Evolutionary conservation across 257 asterid species (phyloP), one percentile per base, ranked within the genome.

Genomic region (Nicotiana sylvestris): DNA sequence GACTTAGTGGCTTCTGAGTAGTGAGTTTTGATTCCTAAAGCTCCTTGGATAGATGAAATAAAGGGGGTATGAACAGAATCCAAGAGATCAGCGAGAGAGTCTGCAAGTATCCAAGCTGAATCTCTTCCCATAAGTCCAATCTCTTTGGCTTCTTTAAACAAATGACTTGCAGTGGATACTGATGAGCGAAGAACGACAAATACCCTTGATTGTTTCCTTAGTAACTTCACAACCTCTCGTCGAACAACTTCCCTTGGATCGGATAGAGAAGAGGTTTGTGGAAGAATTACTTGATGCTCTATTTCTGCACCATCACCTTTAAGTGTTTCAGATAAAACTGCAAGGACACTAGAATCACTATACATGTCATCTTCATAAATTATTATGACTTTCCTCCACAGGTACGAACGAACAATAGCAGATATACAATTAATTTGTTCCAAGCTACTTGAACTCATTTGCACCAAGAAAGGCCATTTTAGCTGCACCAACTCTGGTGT

Each of bases 401-500:
- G 77, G 77, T 65, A 87, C n/a, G 83, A 89, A 10, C 64, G 76
- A 51, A 89, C 76, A 25, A 89, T 46, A 15, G 13, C 66, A 0
- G 90, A 27, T 4, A 86, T 39, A 80, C 92, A 87, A 32, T 16
- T 61, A 13, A 83, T 82, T 62, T 87, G 88, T 58, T 84, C 86
- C 6, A 46, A 77, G 76, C 66, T 60, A 57, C 85, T 82, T 17
- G 86, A 6, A 68, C 77, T 82, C 87, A 86, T 84, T 65, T 87
- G 88, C 30, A 89, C 78, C 83, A 89, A 17, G 85, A 87, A 89
- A 87, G 92, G 90, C 90, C 90, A 87, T 33, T 83, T 82, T 8
- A 53, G 82, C 64, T 81, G 88, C 82, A 78, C 72, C 18, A 82
- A 15, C 30, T 46, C 68, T 29, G 65, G 82, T 46, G 35, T 66